Evolutionary conservation across 2,329 filamentous ascomycete species (phyloP), one percentile per base, ranked within the genome.

Genomic region (Rhexocercosporidium sp.): DNA sequence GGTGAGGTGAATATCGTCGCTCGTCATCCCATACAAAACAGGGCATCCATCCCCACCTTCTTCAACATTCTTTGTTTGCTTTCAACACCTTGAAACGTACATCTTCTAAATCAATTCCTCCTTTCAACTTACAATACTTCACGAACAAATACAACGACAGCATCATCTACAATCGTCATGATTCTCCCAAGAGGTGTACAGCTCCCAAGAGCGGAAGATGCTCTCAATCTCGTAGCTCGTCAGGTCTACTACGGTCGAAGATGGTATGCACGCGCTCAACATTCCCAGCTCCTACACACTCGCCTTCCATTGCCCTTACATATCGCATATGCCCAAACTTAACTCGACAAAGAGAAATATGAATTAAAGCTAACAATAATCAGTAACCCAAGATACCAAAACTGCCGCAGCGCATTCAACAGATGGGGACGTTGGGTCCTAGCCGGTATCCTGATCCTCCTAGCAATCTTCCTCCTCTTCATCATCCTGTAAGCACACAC

Each of bases 201-300:
- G 37, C 47, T 63, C 34, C 51, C 61, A 2, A 47, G 47, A 37
- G 47, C 83, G 54, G 86, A 83, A 0, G 81, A 53, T 27, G 59
- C 59, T 49, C 44, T 62, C 25, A 62, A 62, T n/a, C 64, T 66
- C 29, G 46, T 53, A 22, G 57, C 64, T 12, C 37, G 25, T 20
- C 67, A 39, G 57, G 39, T 31, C n/a, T n/a, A 53, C 31, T 20
- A 25, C 11, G 31, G 27, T n/a, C 22, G 37, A 16, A 44, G 57
- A 63, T 63, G 61, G 61, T 63, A 59, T 20, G n/a, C 44, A 20
- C 12, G 34, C 34, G 34, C 34, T 18, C 20, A 53, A 31, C 22
- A 25, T 3, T n/a, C n/a, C 12, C 16, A 25, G 22, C 34, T 27
- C 5, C 27, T 31, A n/a, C 18, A 31, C 16, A 60, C 25, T 46